Evolutionary conservation across 2,329 filamentous ascomycete species (phyloP), one percentile per base, ranked within the genome.

Genomic region (Keithomyces neogunnii): DNA sequence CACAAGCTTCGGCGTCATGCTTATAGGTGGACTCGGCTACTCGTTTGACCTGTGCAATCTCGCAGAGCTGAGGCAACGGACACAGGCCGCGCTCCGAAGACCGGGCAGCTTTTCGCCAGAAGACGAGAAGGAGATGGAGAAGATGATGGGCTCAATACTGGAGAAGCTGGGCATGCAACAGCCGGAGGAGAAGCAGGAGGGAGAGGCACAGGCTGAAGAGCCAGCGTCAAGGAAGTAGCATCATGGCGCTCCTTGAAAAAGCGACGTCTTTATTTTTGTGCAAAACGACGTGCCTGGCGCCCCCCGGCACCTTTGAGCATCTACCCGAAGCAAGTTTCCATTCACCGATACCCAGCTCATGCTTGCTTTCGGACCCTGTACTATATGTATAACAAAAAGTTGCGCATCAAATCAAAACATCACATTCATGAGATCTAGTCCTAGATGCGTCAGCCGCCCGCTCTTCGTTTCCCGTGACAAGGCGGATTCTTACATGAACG

Each of bases 31-130:
- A 0, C 67, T 84, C 9, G 74, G 88, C 55, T 95, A 86, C 77
- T 84, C 81, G 1, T 81, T 93, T 54, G 86, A 96, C 65, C 80
- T 97, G 36, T 82, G 82, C 63, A 76, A 74, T 45, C 49, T 89
- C 40, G 80, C 81, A 3, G 87, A 91, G 61, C 69, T 89, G 64
- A 72, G 79, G 62, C 64, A 57, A 46, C 71, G 70, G 60, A 75
- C 81, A n/a, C 71, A 70, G 52, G 66, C 65, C 54, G 69, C 70
- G 43, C 58, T 54, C 59, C 60, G 51, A 69, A 78, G 61, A 65
- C 57, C 55, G 3, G 62, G 63, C 3, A 52, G 56, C 32, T 55
- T 63, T 9, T 61, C 62, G 30, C 58, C 73, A 55, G 74, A 78
- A 61, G 76, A 79, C 52, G 80, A 86, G 71, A 69, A 73, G 58